Evolutionary conservation across 768 basidiomycete genomes (phyloP).

Genomic region (Mycena polygramma): DNA sequence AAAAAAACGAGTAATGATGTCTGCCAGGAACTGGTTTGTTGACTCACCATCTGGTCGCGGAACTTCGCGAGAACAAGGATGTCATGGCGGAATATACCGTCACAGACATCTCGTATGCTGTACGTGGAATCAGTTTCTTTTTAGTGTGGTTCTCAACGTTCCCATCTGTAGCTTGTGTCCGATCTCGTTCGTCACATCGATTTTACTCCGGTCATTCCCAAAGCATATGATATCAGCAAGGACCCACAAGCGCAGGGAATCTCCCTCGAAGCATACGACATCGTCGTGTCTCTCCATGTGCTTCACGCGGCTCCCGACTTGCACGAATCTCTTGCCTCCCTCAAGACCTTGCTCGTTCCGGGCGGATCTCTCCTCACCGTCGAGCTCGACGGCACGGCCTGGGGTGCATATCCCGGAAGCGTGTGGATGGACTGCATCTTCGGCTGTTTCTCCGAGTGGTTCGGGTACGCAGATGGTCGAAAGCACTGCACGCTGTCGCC

Average conservation of each 20-base stretch:
- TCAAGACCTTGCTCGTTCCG: constrained; percentile 12
- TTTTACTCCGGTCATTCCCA: neutral
- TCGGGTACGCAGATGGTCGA: constrained; percentile 11
- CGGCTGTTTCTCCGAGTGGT: constrained; percentile 26
- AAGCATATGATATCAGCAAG: constrained; percentile 19
- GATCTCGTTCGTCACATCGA: constrained; percentile 7
- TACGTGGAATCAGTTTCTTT: neutral
- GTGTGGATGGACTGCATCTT: constrained; percentile 24
- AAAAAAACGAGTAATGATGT: neutral
- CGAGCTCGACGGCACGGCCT: constrained; percentile 14
- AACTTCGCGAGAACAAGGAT: constrained; percentile 1
- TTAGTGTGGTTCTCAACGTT: neutral
- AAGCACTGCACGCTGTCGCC: constrained; percentile 23
- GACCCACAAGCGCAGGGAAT: constrained; percentile 6
- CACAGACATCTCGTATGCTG: constrained; percentile 23
- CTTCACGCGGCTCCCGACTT: constrained; percentile 19
- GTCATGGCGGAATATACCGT: constrained; percentile 25
- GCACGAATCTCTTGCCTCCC: neutral
- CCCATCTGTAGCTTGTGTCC: neutral
- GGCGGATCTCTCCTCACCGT: constrained; percentile 15
- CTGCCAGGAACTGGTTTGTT: constrained; percentile 23
- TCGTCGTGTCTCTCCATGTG: constrained; percentile 14
- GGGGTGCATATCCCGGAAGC: constrained; percentile 6
- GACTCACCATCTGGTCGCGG: constrained; percentile 8
- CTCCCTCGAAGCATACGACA: constrained; percentile 2